Evolutionary conservation across 2,329 filamentous ascomycete species (phyloP).

Genomic region (Fusarium sacchari): DNA sequence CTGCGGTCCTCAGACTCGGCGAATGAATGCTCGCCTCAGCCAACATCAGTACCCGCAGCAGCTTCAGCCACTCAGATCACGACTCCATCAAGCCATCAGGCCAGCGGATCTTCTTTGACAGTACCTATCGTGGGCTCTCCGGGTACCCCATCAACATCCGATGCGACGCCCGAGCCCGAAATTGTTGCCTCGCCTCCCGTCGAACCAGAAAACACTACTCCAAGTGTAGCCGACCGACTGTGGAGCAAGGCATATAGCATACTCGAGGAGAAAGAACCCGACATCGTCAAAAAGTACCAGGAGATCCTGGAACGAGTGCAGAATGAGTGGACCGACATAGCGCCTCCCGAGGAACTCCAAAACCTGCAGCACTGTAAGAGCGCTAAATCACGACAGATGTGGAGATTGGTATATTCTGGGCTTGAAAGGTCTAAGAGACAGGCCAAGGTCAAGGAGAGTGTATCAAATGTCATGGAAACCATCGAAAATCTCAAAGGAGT

Average conservation of each 20-base stretch:
- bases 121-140: fast-evolving
- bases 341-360: neutral
- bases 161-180: fast-evolving
- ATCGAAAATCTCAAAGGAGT: fast-evolving
- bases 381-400: neutral
- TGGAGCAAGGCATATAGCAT: neutral
- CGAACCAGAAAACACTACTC: fast-evolving
- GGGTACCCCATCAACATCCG: fast-evolving
- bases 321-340: fast-evolving
- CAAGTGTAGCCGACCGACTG: fast-evolving
- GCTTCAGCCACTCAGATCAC: neutral
- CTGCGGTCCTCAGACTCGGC: neutral
- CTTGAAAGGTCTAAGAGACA: neutral
- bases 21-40: fast-evolving
- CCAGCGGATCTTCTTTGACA: fast-evolving
- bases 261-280: neutral
- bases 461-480: fast-evolving
- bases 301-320: fast-evolving
- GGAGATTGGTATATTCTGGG: neutral
- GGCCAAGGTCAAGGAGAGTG: fast-evolving
- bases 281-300: fast-evolving
- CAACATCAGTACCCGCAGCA: fast-evolving
- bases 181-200: fast-evolving
- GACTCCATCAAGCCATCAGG: fast-evolving
- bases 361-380: fast-evolving